These are phyloP conservation scores for Emericellopsis terricola DNA, from an alignment of 495 filamentous ascomycete species.

Conservation along the genomic window DNA sequence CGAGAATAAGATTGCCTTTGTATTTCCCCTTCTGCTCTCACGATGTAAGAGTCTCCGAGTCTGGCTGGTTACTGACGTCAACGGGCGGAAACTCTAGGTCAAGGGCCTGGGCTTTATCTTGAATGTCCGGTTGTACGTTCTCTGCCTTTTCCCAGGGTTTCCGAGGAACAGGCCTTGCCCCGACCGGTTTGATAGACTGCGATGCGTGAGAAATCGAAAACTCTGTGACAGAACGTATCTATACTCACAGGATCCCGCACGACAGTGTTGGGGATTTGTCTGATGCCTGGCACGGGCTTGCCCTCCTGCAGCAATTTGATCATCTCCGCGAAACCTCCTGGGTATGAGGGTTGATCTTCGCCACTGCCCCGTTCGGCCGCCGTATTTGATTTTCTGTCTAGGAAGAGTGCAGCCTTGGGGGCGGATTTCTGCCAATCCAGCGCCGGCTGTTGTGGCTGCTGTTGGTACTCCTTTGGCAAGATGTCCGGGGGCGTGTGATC, in stretches of 20 bases:
- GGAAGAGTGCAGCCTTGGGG: slow-evolving; percentile 21
- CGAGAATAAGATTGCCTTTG: no score
- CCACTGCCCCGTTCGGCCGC: slow-evolving; percentile 3
- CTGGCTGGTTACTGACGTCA: no score
- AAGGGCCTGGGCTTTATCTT: neutral
- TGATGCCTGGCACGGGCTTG: slow-evolving; percentile 74
- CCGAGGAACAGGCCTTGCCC: slow-evolving; percentile 14
- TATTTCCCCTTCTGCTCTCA: no score
- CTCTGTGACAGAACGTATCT: neutral
- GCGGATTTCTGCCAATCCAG: slow-evolving; percentile 24
- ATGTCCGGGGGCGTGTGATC: slow-evolving; percentile 1
- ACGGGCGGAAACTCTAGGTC: slow-evolving; percentile 2
- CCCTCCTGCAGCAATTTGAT: slow-evolving; percentile 75
- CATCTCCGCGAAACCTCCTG: slow-evolving; percentile 73
- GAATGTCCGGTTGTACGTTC: neutral
- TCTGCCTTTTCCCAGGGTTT: slow-evolving; percentile 21
- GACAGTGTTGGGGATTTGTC: slow-evolving; percentile 71
- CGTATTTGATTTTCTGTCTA: slow-evolving; percentile 6
- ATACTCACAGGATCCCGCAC: slow-evolving; percentile 32
- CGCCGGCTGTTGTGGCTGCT: neutral
- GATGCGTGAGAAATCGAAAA: neutral
- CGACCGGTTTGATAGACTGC: slow-evolving; percentile 13
- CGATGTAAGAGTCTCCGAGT: neutral
- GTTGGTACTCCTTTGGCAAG: slow-evolving; percentile 8
- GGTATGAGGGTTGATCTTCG: slow-evolving; percentile 44